Evolutionary conservation across 768 basidiomycete species (phyloP).

Genomic region (Pleurotus citrinopileatus): DNA sequence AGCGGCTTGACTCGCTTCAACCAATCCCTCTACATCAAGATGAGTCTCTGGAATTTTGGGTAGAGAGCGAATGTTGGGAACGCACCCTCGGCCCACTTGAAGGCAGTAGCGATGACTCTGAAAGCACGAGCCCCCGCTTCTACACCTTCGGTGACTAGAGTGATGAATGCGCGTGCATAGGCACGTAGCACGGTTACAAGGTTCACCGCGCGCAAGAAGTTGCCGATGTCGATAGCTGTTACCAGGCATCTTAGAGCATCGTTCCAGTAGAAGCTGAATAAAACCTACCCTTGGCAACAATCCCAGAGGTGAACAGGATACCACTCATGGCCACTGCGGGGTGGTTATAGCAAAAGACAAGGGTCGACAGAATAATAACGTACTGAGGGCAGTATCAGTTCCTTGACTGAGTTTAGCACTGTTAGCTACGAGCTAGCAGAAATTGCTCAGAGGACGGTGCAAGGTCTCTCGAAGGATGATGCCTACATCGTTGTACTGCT

Average conservation of each 20-base stretch:
- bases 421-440: background rate
- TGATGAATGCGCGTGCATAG: conserved; percentile 6
- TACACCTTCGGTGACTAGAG: conserved; percentile 1
- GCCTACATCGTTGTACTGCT: conserved; percentile 4
- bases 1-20: conserved; percentile 1
- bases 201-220: conserved; percentile 2
- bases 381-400: conserved; percentile 4
- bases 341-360: background rate
- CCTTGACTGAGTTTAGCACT: background rate
- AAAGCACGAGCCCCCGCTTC: conserved; percentile 2
- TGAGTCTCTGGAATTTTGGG: background rate
- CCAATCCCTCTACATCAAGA: background rate
- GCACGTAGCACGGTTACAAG: background rate
- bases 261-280: background rate
- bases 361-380: background rate
- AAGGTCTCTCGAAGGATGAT: background rate
- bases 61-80: background rate
- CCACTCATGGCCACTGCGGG: conserved; percentile 7
- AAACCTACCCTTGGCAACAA: conserved; percentile 4
- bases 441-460: background rate
- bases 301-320: conserved; percentile 6
- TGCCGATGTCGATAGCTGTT: conserved; percentile 6
- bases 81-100: conserved; percentile 6
- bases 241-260: background rate
- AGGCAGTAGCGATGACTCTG: background rate